Conservation (phyloP, 192 early-diverging fungal species). For the Coemansia nantahalensis region DNA sequence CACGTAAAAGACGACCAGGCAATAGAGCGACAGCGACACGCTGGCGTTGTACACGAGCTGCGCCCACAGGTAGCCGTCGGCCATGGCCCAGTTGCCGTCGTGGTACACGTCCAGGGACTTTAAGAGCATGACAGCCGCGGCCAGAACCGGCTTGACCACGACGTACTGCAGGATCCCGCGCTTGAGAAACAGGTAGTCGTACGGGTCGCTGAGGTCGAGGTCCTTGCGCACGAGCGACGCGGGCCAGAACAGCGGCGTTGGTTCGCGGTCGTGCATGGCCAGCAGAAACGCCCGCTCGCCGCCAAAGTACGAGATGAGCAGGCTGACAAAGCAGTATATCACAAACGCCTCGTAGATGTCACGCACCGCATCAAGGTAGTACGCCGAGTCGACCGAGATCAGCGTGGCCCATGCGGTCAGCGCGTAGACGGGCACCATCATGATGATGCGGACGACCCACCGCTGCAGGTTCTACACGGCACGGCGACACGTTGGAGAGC, state of each 20-base stretch:
- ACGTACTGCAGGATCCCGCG: conserved; percentile 94
- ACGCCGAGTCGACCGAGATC: conserved; percentile 67
- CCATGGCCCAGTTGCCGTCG: conserved; percentile 73
- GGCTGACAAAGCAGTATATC: conserved; percentile 90
- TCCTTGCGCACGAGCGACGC: conserved; percentile 67
- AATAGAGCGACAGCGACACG: conserved; percentile 84
- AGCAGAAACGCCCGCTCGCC: conserved; percentile 83
- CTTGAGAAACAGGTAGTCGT: conserved; percentile 82
- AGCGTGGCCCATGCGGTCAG: conserved; percentile 77
- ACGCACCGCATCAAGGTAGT: conserved; percentile 86
- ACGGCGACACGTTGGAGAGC: too few species aligned
- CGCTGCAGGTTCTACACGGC: conserved; percentile 65
- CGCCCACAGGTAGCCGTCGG: conserved; percentile 76
- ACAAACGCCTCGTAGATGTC: conserved; percentile 97
- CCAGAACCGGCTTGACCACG: conserved; percentile 80
- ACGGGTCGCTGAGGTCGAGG: conserved; percentile 83
- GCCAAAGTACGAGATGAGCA: conserved; percentile 83
- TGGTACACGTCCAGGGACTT: conserved; percentile 71
- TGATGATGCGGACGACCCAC: conserved; percentile 63
- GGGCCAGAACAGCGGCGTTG: conserved; percentile 81
- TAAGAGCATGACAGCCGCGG: conserved; percentile 74
- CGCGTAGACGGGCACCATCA: conserved; percentile 85
- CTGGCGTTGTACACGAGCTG: conserved; percentile 84
- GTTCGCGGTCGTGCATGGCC: conserved; percentile 72
- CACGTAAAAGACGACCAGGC: conserved; percentile 84